These are phyloP conservation scores for Friedmanniomyces simplex DNA, from an alignment of 495 filamentous ascomycete species.

Conservation along the genomic window DNA sequence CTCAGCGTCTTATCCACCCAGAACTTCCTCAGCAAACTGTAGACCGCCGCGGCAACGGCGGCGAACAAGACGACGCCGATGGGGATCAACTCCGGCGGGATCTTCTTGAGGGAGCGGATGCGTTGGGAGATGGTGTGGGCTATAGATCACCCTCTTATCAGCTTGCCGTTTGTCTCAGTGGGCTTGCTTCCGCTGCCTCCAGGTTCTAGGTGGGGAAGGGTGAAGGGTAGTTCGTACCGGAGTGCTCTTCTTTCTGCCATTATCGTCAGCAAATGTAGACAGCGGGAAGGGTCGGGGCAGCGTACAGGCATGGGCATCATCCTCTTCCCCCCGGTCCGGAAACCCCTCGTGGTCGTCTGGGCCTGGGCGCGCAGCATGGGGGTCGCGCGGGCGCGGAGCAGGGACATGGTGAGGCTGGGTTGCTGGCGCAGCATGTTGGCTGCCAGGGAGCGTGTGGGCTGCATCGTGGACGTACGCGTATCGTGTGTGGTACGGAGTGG, in stretches of 20 bases:
- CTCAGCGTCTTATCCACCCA: conserved; percentile 83
- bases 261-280: conserved; percentile 15
- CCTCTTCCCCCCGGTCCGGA: conserved; percentile 46
- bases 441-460: conserved; percentile 20
- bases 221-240: conserved; percentile 28
- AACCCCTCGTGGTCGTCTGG: conserved; percentile 50
- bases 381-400: conserved; percentile 5
- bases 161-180: not conserved
- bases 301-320: conserved; percentile 75
- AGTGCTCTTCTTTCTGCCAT: conserved; percentile 36
- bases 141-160: conserved; percentile 26
- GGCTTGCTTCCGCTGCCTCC: too few species aligned
- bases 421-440: conserved; percentile 21
- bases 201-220: too few species aligned
- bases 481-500: not conserved
- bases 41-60: conserved; percentile 61
- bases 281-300: conserved; percentile 7
- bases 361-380: conserved; percentile 28
- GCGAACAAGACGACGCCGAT: conserved; percentile 77
- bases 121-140: conserved; percentile 97
- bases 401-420: not conserved
- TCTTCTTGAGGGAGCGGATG: conserved; percentile 70
- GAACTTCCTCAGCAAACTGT: conserved; percentile 73
- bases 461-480: conserved; percentile 6
- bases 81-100: conserved; percentile 90